These are phyloP conservation scores for Talaromyces sp. DNA, from an alignment of 2,329 filamentous ascomycete genomes.

Conservation along the genomic window DNA sequence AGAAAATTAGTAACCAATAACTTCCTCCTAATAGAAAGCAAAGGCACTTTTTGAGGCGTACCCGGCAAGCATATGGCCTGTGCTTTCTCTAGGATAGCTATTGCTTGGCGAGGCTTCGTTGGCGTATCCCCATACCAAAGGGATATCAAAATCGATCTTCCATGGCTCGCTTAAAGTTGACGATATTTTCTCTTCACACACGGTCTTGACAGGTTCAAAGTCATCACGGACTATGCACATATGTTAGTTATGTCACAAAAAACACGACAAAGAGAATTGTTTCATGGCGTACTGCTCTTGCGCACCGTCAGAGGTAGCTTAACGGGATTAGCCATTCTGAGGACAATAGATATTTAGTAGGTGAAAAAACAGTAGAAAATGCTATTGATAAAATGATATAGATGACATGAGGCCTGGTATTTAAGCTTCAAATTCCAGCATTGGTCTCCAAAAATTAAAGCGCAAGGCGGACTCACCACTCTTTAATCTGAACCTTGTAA, in stretches of 20 bases:
- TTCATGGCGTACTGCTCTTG: neutral
- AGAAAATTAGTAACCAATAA: neutral
- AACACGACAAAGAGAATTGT: neutral
- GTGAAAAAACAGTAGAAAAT: neutral
- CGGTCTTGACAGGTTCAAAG: neutral
- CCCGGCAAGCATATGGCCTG: neutral
- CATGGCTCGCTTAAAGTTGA: neutral
- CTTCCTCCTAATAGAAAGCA: neutral
- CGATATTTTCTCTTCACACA: neutral
- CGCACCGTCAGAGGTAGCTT: neutral
- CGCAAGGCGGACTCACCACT: neutral
- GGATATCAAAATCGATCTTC: neutral
- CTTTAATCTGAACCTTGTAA: neutral
- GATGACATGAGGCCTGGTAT: neutral
- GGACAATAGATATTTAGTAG: neutral
- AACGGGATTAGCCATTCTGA: neutral
- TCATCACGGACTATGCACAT: neutral
- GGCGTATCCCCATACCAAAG: neutral
- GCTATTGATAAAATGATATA: neutral
- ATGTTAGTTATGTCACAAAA: neutral
- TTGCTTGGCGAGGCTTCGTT: neutral
- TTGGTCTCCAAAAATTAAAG: neutral
- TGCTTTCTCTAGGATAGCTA: neutral
- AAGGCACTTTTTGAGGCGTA: neutral
- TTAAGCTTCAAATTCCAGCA: neutral